These are phyloP conservation scores for Boechera retrofracta DNA, from an alignment of 345 rosid species.

Conservation along the genomic window DNA sequence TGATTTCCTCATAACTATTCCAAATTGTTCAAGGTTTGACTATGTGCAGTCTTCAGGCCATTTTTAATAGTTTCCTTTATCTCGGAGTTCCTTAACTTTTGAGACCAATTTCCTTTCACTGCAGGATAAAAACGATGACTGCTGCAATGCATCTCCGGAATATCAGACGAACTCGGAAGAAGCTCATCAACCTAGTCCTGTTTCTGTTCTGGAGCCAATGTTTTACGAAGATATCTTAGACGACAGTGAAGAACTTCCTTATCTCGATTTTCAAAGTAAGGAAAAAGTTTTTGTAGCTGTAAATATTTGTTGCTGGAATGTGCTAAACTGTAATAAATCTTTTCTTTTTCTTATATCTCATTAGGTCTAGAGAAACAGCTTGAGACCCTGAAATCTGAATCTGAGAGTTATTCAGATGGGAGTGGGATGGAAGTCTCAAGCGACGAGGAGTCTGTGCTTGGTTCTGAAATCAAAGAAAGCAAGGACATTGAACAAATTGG, in stretches of 20 bases:
- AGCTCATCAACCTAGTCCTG: conserved; percentile 75
- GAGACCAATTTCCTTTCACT: neutral
- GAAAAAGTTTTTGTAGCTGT: conserved; percentile 5
- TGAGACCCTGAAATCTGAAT: conserved; percentile 59
- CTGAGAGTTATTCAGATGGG: conserved; percentile 61
- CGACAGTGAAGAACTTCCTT: conserved; percentile 43
- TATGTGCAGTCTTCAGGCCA: neutral
- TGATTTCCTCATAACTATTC: neutral
- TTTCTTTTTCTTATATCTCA: conserved; percentile 4
- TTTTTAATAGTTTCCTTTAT: neutral
- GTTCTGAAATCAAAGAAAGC: conserved; percentile 42
- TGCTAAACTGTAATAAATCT: neutral
- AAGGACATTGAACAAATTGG: conserved; percentile 43
- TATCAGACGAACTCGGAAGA: conserved; percentile 60
- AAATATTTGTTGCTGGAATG: neutral
- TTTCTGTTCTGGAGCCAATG: conserved; percentile 72
- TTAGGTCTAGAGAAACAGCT: conserved; percentile 55
- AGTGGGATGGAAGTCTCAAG: conserved; percentile 64
- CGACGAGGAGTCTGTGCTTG: conserved; percentile 51
- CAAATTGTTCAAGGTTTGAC: neutral
- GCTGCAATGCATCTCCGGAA: conserved; percentile 52
- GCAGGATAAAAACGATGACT: conserved; percentile 51
- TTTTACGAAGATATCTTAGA: conserved; percentile 45
- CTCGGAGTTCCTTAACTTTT: too few species aligned
- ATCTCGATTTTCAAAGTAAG: conserved; percentile 54